A percentile compares a stretch with the other conserved stretches of the same genome.
phyloP scores from a whole-genome alignment of 768 basidiomycete genomes.

The Pulveroboletus frians region DNA sequence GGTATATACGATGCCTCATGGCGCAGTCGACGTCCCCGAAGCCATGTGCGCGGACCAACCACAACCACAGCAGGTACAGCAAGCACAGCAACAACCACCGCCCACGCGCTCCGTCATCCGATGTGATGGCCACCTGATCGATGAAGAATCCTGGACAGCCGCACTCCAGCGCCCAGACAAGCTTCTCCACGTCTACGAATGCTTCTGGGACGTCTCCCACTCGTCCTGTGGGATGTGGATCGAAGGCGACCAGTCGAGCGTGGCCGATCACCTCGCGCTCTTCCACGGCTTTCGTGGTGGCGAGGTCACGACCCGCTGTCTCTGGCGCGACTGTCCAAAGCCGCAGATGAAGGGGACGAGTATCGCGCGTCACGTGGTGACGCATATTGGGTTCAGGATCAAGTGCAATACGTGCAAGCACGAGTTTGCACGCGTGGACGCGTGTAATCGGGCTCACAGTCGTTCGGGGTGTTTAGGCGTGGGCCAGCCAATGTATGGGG shows the following conservation, averaged over 20 bases:
- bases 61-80: background rate
- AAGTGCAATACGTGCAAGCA: slow-evolving; percentile 28
- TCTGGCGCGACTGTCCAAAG: slow-evolving; percentile 28
- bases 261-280: slow-evolving; percentile 30
- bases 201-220: slow-evolving; percentile 24
- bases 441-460: slow-evolving; percentile 32
- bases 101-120: slow-evolving; percentile 16
- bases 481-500: slow-evolving; percentile 29
- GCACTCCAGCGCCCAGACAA: slow-evolving; percentile 22
- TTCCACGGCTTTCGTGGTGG: slow-evolving; percentile 30
- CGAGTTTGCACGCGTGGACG: slow-evolving; percentile 32
- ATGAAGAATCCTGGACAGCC: slow-evolving; percentile 26
- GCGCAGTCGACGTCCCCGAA: slow-evolving; percentile 18
- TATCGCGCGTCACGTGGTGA: slow-evolving; percentile 31
- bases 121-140: slow-evolving; percentile 26
- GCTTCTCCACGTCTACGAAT: slow-evolving; percentile 27
- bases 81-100: background rate
- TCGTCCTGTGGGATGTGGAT: slow-evolving; percentile 31
- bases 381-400: slow-evolving; percentile 29
- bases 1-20: slow-evolving; percentile 11
- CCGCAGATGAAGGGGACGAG: slow-evolving; percentile 31
- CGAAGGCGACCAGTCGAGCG: slow-evolving; percentile 31
- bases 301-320: slow-evolving; percentile 27
- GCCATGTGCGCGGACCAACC: background rate
- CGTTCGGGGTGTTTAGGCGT: slow-evolving; percentile 29